Conservation (phyloP, 768 basidiomycete species). For the Leccinum sublutescens region DNA sequence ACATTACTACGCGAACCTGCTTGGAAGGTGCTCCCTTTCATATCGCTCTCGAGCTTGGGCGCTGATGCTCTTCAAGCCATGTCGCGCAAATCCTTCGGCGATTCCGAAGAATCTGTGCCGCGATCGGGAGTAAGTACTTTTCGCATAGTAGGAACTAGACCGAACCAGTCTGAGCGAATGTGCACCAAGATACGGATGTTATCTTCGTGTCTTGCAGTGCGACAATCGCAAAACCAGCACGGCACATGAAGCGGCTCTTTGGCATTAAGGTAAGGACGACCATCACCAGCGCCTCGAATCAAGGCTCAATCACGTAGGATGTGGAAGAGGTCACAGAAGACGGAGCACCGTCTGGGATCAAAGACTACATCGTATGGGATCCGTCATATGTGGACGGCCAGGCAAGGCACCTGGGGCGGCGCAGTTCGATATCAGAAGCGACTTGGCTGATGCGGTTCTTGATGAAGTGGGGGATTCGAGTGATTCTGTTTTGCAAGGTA, state of each 20-base stretch:
- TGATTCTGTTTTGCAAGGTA: constrained; percentile 90
- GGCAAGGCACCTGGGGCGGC: constrained; percentile 52
- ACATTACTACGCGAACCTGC: constrained; percentile 79
- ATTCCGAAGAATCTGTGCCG: constrained; percentile 70
- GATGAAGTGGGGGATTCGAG: constrained; percentile 77
- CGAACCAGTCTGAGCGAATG: constrained; percentile 5
- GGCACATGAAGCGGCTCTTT: constrained; percentile 77
- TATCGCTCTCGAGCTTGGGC: background rate
- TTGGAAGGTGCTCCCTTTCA: constrained; percentile 60
- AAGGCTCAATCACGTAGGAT: constrained; percentile 33
- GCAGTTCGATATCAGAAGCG: constrained; percentile 65
- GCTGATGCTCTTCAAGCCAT: constrained; percentile 47
- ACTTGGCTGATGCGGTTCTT: constrained; percentile 71
- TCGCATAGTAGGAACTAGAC: background rate
- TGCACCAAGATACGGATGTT: constrained; percentile 42
- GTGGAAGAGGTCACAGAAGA: constrained; percentile 73
- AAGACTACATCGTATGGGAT: constrained; percentile 81
- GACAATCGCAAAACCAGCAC: constrained; percentile 72
- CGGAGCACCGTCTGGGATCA: constrained; percentile 77
- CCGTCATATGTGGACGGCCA: constrained; percentile 55
- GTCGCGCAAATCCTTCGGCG: constrained; percentile 78
- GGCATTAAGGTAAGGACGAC: constrained; percentile 46
- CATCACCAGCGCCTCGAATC: background rate
- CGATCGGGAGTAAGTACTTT: constrained; percentile 65
- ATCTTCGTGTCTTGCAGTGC: constrained; percentile 86